Conservation (phyloP, 2,329 filamentous ascomycete genomes). For the Didymella segeticola region DNA sequence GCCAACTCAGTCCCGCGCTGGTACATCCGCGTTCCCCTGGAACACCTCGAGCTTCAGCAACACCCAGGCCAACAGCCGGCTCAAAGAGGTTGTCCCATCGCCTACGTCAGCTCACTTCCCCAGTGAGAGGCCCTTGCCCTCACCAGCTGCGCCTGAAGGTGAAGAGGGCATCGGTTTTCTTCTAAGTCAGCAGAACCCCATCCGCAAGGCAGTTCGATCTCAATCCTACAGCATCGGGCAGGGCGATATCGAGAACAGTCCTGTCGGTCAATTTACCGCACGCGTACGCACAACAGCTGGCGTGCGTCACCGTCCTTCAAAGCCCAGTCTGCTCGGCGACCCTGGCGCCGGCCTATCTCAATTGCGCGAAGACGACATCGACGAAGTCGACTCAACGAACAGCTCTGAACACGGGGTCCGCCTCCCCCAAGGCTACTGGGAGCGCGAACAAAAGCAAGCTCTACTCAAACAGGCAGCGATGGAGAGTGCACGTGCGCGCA, state of each 20-base stretch:
- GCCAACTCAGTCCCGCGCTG: conserved; percentile 49
- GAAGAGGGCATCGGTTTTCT: conserved; percentile 56
- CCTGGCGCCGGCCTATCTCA: conserved; percentile 38
- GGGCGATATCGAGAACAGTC: conserved; percentile 63
- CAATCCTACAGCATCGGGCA: conserved; percentile 97
- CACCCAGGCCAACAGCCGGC: conserved; percentile 29
- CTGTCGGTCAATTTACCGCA: conserved; percentile 59
- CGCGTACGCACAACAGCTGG: conserved; percentile 49
- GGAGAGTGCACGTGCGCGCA: conserved; percentile 44
- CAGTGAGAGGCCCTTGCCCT: conserved; percentile 32
- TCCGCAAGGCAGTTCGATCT: conserved; percentile 90
- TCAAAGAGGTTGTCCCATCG: conserved; percentile 45
- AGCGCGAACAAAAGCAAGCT: conserved; percentile 41
- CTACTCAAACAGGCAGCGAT: conserved; percentile 48
- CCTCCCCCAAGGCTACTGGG: conserved; percentile 42
- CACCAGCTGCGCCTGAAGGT: conserved; percentile 47
- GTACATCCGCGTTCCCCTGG: conserved; percentile 53
- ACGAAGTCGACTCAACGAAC: conserved; percentile 69
- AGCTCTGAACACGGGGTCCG: conserved; percentile 61
- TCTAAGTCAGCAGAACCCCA: conserved; percentile 67
- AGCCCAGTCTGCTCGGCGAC: conserved; percentile 77
- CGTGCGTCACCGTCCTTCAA: conserved; percentile 80
- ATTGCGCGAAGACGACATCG: conserved; percentile 54
- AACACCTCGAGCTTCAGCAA: conserved; percentile 48
- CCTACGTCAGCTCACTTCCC: conserved; percentile 40